phyloP scores from a whole-genome alignment of 495 filamentous ascomycete species.

The Aspergillus avenaceus region DNA sequence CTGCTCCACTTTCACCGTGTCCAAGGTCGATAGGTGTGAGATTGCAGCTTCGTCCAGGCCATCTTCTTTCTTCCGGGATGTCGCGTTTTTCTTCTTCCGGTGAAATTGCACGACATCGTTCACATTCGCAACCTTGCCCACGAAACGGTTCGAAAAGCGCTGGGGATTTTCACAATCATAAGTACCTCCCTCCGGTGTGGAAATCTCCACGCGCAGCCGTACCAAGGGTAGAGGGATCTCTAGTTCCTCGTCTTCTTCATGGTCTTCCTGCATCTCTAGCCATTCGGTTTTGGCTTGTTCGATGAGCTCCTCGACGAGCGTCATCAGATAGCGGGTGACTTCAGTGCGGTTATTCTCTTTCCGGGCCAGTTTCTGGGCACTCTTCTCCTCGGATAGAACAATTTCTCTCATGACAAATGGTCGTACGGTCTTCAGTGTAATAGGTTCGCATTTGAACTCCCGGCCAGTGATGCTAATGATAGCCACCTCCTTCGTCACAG shows the following conservation, averaged over 20 bases:
- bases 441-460: conserved; percentile 75
- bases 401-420: conserved; percentile 89
- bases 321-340: conserved; percentile 70
- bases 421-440: conserved; percentile 81
- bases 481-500: conserved; percentile 84
- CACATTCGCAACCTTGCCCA: conserved; percentile 83
- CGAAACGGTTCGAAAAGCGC: conserved; percentile 91
- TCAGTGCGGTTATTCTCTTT: conserved; percentile 78
- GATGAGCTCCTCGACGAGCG: conserved; percentile 79
- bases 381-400: conserved; percentile 66
- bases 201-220: conserved; percentile 84
- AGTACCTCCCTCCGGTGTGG: conserved; percentile 77
- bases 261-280: conserved; percentile 62
- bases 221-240: conserved; percentile 74
- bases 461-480: conserved; percentile 80
- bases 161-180: conserved; percentile 96
- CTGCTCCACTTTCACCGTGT: conserved; percentile 81
- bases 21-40: conserved; percentile 55
- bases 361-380: conserved; percentile 70
- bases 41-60: conserved; percentile 55
- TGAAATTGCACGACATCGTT: conserved; percentile 93
- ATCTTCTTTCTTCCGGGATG: conserved; percentile 35
- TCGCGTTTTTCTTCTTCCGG: conserved; percentile 65
- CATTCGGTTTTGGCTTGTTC: conserved; percentile 78
- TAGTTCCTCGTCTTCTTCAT: conserved; percentile 49